phyloP scores from a whole-genome alignment of 352 stramenopile genomes.

The Phytopythium cucurbitacearum region DNA sequence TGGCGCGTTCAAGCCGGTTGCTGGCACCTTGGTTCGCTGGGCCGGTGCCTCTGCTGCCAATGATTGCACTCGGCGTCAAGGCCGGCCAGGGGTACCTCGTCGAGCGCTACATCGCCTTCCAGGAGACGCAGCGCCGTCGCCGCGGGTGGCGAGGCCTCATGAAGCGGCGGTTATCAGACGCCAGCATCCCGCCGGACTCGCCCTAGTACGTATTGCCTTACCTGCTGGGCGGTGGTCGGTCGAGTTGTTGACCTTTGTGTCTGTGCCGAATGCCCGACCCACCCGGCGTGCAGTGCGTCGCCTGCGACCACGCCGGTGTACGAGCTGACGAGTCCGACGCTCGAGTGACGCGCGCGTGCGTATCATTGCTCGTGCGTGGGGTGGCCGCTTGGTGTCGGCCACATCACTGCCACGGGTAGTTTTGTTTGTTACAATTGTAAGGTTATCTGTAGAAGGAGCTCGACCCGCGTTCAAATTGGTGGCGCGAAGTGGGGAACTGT shows the following conservation, averaged over 20 bases:
- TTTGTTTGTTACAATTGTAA: too few relatives aligned
- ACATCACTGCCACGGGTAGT: background rate
- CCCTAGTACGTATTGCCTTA: slow-evolving; percentile 27
- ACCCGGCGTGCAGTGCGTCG: background rate
- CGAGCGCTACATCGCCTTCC: slow-evolving; percentile 74
- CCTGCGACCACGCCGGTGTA: background rate
- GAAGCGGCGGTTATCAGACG: slow-evolving; percentile 77
- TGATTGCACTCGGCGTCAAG: slow-evolving; percentile 63
- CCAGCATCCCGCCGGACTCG: slow-evolving; percentile 63
- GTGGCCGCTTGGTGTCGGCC: background rate
- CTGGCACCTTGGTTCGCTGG: slow-evolving; percentile 80
- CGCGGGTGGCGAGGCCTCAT: slow-evolving; percentile 78
- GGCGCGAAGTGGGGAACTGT: too few relatives aligned
- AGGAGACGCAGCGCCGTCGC: slow-evolving; percentile 68
- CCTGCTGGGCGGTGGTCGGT: background rate
- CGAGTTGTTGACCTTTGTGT: background rate
- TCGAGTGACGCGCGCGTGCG: background rate
- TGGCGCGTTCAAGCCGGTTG: slow-evolving; percentile 57
- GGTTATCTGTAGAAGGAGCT: too few relatives aligned
- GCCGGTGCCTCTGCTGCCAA: slow-evolving; percentile 60
- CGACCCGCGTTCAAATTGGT: too few relatives aligned
- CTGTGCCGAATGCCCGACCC: too few relatives aligned
- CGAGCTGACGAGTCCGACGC: slow-evolving; percentile 4
- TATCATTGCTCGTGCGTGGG: background rate
- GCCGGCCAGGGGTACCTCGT: slow-evolving; percentile 61